These are phyloP conservation scores for Vanrija sp. DNA, from an alignment of 1,284 basidiomycete species.

Conservation along the genomic window DNA sequence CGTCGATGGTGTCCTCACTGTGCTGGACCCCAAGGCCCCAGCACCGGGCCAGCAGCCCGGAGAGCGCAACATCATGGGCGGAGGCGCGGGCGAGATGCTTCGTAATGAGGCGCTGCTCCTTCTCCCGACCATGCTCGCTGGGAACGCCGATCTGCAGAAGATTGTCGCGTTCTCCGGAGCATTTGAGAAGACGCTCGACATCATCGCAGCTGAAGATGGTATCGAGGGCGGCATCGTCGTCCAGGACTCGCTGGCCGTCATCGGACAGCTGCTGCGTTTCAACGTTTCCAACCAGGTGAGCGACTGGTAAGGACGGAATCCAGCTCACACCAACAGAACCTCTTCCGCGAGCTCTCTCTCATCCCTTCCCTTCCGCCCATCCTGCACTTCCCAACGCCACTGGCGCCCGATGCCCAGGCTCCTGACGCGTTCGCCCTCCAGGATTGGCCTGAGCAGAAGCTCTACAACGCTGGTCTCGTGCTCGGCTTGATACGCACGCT, in stretches of 20 bases:
- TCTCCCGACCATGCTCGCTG: slow-evolving; percentile 73
- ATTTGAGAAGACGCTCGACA: slow-evolving; percentile 92
- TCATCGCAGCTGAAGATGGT: slow-evolving; percentile 81
- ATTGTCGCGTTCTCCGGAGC: slow-evolving; percentile 95
- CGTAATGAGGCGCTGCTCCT: slow-evolving; percentile 69
- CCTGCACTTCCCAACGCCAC: slow-evolving; percentile 75
- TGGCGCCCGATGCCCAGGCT: slow-evolving; percentile 60
- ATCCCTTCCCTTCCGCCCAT: slow-evolving; percentile 76
- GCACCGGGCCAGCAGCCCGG: slow-evolving; percentile 14
- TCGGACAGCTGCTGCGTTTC: slow-evolving; percentile 80
- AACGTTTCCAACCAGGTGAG: slow-evolving; percentile 92
- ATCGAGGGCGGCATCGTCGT: slow-evolving; percentile 86
- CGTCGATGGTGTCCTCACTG: slow-evolving; percentile 43
- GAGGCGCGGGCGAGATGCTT: slow-evolving; percentile 47
- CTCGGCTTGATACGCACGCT: slow-evolving; percentile 66
- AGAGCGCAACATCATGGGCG: slow-evolving; percentile 27
- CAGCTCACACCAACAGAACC: slow-evolving; percentile 62
- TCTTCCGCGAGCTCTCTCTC: slow-evolving; percentile 88
- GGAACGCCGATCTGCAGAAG: slow-evolving; percentile 94
- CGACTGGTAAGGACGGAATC: neutral
- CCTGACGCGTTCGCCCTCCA: slow-evolving; percentile 93
- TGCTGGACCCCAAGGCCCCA: slow-evolving; percentile 40
- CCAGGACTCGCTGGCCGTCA: slow-evolving; percentile 77
- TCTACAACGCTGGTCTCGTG: slow-evolving; percentile 69
- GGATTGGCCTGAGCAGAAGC: slow-evolving; percentile 91